phyloP scores from a whole-genome alignment of 768 basidiomycete genomes.

The Pholiota microspora region DNA sequence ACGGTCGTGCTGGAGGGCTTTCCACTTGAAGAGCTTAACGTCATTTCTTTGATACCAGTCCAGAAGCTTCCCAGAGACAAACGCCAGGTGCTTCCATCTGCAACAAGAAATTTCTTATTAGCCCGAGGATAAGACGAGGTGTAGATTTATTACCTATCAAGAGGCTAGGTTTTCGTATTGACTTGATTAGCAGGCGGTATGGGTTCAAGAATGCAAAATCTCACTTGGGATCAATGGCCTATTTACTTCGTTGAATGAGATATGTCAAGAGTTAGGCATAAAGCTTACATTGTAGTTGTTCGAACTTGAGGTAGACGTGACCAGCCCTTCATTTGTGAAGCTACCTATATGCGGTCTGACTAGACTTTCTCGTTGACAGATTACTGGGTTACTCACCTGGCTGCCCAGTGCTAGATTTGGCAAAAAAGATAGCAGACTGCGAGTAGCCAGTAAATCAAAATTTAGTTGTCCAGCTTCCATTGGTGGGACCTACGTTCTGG shows the following conservation, averaged over 20 bases:
- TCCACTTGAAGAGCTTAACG: constrained; percentile 39
- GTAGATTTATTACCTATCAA: constrained; percentile 25
- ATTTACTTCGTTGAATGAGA: not conserved
- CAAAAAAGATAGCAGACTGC: constrained; percentile 50
- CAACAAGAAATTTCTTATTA: not conserved
- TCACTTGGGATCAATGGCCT: constrained; percentile 57
- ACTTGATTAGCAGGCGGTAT: not conserved
- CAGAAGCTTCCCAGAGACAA: constrained; percentile 55
- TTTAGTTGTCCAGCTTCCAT: constrained; percentile 45
- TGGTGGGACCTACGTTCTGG: constrained; percentile 39
- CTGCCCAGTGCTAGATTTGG: constrained; percentile 47
- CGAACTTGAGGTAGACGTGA: constrained; percentile 37
- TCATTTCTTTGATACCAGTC: constrained; percentile 50
- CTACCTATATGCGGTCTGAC: constrained; percentile 24
- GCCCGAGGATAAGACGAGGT: not conserved
- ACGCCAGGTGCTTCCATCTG: constrained; percentile 43
- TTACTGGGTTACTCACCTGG: constrained; percentile 24
- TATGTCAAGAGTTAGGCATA: not conserved
- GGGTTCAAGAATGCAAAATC: constrained; percentile 11
- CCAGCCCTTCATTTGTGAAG: constrained; percentile 46
- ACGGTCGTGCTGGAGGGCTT: constrained; percentile 36
- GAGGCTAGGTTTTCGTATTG: constrained; percentile 17
- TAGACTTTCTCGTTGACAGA: not conserved
- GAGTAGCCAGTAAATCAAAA: constrained; percentile 40
- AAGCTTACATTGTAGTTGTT: constrained; percentile 40